These are phyloP conservation scores for Fomitopsis pulvina DNA, from an alignment of 768 basidiomycete genomes.

Conservation along the genomic window DNA sequence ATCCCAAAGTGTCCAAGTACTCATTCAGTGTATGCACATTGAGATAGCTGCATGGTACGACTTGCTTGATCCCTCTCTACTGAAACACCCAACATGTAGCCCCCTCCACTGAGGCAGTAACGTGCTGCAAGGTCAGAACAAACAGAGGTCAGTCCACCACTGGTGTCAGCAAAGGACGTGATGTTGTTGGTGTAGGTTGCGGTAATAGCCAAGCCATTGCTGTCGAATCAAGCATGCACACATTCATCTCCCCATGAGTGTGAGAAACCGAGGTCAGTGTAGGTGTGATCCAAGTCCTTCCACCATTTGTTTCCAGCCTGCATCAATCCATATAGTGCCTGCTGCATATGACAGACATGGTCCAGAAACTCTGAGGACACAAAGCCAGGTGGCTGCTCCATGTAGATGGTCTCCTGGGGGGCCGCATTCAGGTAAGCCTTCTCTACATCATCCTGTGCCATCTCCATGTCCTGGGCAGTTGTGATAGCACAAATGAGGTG, in stretches of 20 bases:
- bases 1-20: slow-evolving; percentile 18
- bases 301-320: slow-evolving; percentile 28
- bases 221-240: slow-evolving; percentile 5
- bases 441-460: slow-evolving; percentile 36
- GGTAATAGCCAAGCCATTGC: slow-evolving; percentile 3
- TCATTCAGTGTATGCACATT: slow-evolving; percentile 18
- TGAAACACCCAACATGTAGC: slow-evolving; percentile 17
- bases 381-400: slow-evolving; percentile 27
- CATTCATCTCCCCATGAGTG: slow-evolving; percentile 2
- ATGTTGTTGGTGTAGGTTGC: slow-evolving; percentile 19
- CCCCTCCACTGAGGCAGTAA: slow-evolving; percentile 13
- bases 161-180: background rate
- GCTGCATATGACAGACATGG: background rate
- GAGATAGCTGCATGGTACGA: slow-evolving; percentile 17
- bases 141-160: background rate
- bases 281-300: background rate
- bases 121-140: background rate
- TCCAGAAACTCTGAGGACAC: slow-evolving; percentile 14
- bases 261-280: slow-evolving; percentile 2
- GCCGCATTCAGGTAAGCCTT: slow-evolving; percentile 31
- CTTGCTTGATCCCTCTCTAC: slow-evolving; percentile 11
- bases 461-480: slow-evolving; percentile 26
- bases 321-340: slow-evolving; percentile 29
- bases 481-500: slow-evolving; percentile 27
- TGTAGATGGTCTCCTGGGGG: slow-evolving; percentile 27